Conservation (phyloP, 1,139 yeast genomes). For the Blastobotrys serpentis region DNA sequence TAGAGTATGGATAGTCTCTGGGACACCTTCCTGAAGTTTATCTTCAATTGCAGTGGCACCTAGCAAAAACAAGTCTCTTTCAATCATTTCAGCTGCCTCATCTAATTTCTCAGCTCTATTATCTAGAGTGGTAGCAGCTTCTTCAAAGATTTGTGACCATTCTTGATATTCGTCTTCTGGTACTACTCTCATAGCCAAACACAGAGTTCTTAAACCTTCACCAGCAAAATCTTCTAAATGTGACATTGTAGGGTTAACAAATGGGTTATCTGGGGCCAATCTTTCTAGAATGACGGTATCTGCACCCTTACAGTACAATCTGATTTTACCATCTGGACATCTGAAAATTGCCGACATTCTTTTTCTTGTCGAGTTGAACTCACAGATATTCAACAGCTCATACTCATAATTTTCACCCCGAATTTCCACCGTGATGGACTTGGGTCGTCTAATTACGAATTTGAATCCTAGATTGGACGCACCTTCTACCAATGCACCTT, state of each 20-base stretch:
- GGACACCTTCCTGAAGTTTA: slow-evolving; percentile 96
- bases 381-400: slow-evolving; percentile 86
- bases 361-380: slow-evolving; percentile 94
- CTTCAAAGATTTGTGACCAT: slow-evolving; percentile 71
- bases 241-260: slow-evolving; percentile 74
- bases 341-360: slow-evolving; percentile 95
- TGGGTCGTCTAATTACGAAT: slow-evolving; percentile 83
- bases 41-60: slow-evolving; percentile 99
- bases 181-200: slow-evolving; percentile 81
- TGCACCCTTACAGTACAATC: slow-evolving; percentile 94
- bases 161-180: slow-evolving; percentile 56
- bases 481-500: slow-evolving; percentile 97
- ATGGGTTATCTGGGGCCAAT: slow-evolving; percentile 70
- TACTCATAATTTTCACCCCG: slow-evolving; percentile 53
- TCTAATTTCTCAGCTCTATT: slow-evolving; percentile 76
- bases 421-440: slow-evolving; percentile 66
- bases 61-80: slow-evolving; percentile 68
- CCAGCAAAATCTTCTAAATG: slow-evolving; percentile 81
- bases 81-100: slow-evolving; percentile 82
- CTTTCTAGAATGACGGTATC: slow-evolving; percentile 94
- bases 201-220: slow-evolving; percentile 92
- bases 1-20: slow-evolving; percentile 90
- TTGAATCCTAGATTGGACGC: slow-evolving; percentile 87
- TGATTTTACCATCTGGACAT: slow-evolving; percentile 89
- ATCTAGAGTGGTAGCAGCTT: slow-evolving; percentile 69